These are phyloP conservation scores for Boletus chippewaensis DNA, from an alignment of 1,284 basidiomycete species.

Conservation along the genomic window DNA sequence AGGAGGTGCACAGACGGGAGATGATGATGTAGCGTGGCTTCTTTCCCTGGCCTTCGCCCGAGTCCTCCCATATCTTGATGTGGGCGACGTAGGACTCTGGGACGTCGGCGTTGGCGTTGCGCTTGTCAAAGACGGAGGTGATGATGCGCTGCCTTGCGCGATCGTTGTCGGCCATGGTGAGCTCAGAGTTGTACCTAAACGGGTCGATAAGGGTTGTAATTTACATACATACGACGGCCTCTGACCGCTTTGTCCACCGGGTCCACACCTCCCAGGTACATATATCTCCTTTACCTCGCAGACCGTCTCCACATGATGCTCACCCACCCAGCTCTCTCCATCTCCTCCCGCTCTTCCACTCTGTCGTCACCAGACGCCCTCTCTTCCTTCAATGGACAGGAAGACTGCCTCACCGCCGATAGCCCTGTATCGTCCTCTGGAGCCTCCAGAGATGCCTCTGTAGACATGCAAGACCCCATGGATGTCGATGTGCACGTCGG, in stretches of 20 bases:
- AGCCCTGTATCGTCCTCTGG: constrained; percentile 30
- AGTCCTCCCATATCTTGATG: constrained; percentile 86
- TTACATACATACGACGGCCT: constrained; percentile 2
- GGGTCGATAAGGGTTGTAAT: constrained; percentile 1
- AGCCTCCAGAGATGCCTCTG: constrained; percentile 31
- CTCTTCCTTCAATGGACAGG: constrained; percentile 28
- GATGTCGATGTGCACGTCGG: constrained; percentile 21
- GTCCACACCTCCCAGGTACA: constrained; percentile 18
- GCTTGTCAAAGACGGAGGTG: constrained; percentile 73
- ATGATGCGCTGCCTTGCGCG: constrained; percentile 63
- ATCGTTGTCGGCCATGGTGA: constrained; percentile 51
- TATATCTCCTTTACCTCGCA: neutral
- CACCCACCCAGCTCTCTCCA: constrained; percentile 18
- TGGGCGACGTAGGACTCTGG: constrained; percentile 81
- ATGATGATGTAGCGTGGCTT: constrained; percentile 86
- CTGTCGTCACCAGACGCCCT: constrained; percentile 29
- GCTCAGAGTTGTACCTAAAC: constrained; percentile 5
- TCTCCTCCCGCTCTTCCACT: constrained; percentile 22
- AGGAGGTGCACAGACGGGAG: constrained; percentile 57
- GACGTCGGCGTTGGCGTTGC: constrained; percentile 52
- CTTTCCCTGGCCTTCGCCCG: constrained; percentile 55
- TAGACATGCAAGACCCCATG: constrained; percentile 26
- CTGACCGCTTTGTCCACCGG: neutral
- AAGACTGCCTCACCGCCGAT: constrained; percentile 26
- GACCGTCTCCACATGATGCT: constrained; percentile 1